Percentiles rank a stretch among this genome's conserved stretches.
phyloP scores from a whole-genome alignment of 805 yeast species.

The Saturnispora serradocipensis region DNA sequence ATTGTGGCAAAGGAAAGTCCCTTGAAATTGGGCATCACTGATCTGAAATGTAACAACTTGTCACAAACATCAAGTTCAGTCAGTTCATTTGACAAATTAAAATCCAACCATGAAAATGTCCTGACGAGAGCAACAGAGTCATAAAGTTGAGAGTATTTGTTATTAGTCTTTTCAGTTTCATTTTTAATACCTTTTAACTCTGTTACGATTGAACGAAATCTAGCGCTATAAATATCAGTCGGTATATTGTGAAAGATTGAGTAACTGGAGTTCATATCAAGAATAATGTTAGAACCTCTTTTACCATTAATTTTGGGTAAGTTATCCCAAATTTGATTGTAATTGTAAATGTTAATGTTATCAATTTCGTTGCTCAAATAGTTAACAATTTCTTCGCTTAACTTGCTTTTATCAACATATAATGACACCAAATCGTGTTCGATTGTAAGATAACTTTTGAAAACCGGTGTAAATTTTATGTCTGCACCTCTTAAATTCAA shows the following conservation, averaged over 20 bases:
- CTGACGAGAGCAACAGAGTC: constrained; percentile 74
- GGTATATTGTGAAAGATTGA: constrained; percentile 23
- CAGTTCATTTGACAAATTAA: constrained; percentile 36
- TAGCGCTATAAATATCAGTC: constrained; percentile 13
- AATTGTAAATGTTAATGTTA: constrained; percentile 36
- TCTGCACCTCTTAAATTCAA: constrained; percentile 51
- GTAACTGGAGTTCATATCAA: constrained; percentile 23
- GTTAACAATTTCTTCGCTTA: constrained; percentile 18
- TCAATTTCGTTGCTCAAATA: constrained; percentile 20
- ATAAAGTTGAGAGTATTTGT: constrained; percentile 65
- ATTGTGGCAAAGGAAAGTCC: constrained; percentile 73
- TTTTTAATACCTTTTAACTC: constrained; percentile 72
- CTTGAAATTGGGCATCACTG: constrained; percentile 38
- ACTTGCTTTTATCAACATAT: constrained; percentile 35
- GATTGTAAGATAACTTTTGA: constrained; percentile 56
- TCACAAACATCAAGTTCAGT: constrained; percentile 47
- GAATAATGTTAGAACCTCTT: constrained; percentile 10
- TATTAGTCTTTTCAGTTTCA: constrained; percentile 58
- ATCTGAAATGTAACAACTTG: constrained; percentile 41
- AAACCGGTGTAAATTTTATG: constrained; percentile 79
- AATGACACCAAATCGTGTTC: constrained; percentile 30
- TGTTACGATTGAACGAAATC: constrained; percentile 32
- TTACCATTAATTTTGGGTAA: constrained; percentile 26
- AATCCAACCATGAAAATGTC: constrained; percentile 77
- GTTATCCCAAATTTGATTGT: constrained; percentile 51